Conservation (phyloP, 2,329 filamentous ascomycete species). For the Cytospora mali region DNA sequence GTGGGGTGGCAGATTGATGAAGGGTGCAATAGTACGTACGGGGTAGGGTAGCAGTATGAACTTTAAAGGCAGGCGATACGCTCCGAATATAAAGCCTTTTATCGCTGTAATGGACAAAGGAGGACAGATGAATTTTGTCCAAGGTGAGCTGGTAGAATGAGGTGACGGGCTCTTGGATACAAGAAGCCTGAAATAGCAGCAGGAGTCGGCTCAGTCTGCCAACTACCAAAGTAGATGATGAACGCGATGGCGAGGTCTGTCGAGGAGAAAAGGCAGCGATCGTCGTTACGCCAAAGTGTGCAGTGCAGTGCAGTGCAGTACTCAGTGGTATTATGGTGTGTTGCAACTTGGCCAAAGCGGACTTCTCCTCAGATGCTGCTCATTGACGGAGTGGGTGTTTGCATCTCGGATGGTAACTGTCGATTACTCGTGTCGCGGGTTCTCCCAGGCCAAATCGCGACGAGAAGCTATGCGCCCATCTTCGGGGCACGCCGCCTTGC, state of each 20-base stretch:
- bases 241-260: conserved; percentile 15
- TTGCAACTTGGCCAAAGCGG: conserved; percentile 17
- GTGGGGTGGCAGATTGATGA: not conserved
- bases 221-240: conserved; percentile 6
- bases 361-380: conserved; percentile 15
- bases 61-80: not conserved
- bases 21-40: not conserved
- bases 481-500: conserved; percentile 14
- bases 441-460: conserved; percentile 21
- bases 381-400: conserved; percentile 7
- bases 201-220: conserved; percentile 12
- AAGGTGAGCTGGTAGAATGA: not conserved
- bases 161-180: not conserved
- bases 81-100: not conserved
- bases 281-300: conserved; percentile 11
- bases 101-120: not conserved
- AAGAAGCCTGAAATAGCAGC: not conserved
- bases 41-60: not conserved
- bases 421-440: conserved; percentile 2
- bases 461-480: conserved; percentile 27
- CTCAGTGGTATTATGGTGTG: not conserved
- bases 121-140: not conserved
- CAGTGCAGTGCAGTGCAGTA: conserved; percentile 1
- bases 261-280: conserved; percentile 20
- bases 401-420: conserved; percentile 20